A percentile compares a stretch with the other conserved stretches of the same genome.
Evolutionary conservation across 352 stramenopile genomes (phyloP).

Genomic region (Saprolegnia diclina): DNA sequence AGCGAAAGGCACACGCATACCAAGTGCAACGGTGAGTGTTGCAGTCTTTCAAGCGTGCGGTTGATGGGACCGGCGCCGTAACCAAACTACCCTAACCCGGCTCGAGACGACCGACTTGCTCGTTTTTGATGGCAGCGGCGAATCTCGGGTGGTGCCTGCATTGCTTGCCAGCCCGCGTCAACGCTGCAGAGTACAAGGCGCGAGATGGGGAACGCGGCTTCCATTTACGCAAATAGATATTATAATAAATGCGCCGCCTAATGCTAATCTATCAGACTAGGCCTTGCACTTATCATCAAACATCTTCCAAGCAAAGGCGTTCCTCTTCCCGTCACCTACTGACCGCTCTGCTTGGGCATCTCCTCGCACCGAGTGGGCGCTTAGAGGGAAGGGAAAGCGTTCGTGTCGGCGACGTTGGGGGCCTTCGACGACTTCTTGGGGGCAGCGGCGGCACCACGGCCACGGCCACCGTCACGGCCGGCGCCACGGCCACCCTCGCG

Average conservation of each 20-base stretch:
- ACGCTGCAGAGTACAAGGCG: not conserved
- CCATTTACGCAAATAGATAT: constrained; percentile 22
- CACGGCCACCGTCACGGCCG: constrained; percentile 28
- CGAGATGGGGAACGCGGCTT: not conserved
- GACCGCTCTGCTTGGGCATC: not conserved
- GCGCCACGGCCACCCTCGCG: constrained; percentile 50
- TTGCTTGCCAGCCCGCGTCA: not conserved
- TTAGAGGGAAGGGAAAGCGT: constrained; percentile 74
- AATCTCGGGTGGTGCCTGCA: too few species aligned
- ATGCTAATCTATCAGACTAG: constrained; percentile 25
- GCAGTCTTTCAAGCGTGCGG: too few species aligned
- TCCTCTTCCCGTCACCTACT: not conserved
- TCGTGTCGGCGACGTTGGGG: constrained; percentile 79
- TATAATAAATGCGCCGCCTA: constrained; percentile 7
- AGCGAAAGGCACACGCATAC: too few species aligned
- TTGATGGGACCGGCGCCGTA: too few species aligned
- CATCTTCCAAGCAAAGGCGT: constrained; percentile 15
- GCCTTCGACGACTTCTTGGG: constrained; percentile 29
- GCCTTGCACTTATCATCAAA: constrained; percentile 18
- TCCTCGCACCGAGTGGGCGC: not conserved
- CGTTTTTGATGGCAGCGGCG: too few species aligned
- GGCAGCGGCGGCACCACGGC: constrained; percentile 30
- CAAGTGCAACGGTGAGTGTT: too few species aligned
- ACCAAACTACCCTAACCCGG: too few species aligned
- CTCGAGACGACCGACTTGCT: too few species aligned